Evolutionary conservation across 768 basidiomycete species (phyloP).

Genomic region (Pulveroboletus sp.): DNA sequence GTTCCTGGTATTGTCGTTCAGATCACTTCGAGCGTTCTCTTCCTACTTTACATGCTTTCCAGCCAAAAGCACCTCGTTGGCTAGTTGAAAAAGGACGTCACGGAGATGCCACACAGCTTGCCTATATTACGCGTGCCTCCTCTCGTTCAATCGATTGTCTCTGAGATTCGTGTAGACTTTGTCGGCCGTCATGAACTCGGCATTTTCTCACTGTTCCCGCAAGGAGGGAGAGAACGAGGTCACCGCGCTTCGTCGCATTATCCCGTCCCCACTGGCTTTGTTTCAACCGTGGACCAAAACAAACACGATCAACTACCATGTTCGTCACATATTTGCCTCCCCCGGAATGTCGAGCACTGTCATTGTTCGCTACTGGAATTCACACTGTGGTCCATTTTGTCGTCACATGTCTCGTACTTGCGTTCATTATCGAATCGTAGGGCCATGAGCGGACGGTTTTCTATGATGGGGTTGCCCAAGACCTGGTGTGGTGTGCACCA

Average conservation of each 20-base stretch:
- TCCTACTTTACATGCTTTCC: constrained; percentile 34
- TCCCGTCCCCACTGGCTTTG: constrained; percentile 32
- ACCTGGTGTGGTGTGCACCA: constrained; percentile 35
- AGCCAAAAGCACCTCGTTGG: constrained; percentile 42
- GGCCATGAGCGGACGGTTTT: constrained; percentile 36
- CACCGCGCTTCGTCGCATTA: constrained; percentile 29
- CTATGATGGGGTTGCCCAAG: constrained; percentile 34
- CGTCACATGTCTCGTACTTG: constrained; percentile 30
- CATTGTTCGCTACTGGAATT: constrained; percentile 38
- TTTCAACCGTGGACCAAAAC: constrained; percentile 39
- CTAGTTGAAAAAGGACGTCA: constrained; percentile 33
- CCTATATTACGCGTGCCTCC: constrained; percentile 24
- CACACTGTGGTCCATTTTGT: constrained; percentile 39
- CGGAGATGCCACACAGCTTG: constrained; percentile 31
- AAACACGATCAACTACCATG: constrained; percentile 40
- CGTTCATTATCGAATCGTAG: constrained; percentile 36
- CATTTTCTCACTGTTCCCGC: constrained; percentile 25
- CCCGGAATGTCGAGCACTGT: constrained; percentile 32
- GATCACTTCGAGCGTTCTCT: constrained; percentile 36
- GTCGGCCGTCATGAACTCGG: constrained; percentile 26
- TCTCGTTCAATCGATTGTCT: constrained; percentile 28
- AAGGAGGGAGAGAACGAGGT: constrained; percentile 32
- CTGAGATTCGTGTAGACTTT: constrained; percentile 35
- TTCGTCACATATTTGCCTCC: constrained; percentile 34
- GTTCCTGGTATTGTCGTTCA: constrained; percentile 30